These are phyloP conservation scores for Lactarius hengduanensis DNA, from an alignment of 768 basidiomycete genomes.

Conservation along the genomic window DNA sequence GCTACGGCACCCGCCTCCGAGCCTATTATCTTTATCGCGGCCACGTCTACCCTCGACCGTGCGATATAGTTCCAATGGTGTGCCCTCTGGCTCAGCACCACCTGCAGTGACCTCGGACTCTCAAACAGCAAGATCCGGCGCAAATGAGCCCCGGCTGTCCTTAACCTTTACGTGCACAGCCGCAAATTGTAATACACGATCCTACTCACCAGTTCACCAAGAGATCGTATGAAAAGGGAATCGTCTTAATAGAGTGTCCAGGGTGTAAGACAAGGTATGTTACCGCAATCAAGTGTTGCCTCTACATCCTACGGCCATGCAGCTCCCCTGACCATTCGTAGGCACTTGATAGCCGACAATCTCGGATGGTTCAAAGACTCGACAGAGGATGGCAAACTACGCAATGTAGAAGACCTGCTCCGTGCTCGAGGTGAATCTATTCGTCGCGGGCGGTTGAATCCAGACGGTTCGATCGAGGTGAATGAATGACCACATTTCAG, in stretches of 20 bases:
- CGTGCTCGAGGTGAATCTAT: slow-evolving; percentile 77
- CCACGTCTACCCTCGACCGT: slow-evolving; percentile 9
- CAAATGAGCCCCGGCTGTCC: slow-evolving; percentile 60
- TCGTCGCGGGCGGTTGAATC: slow-evolving; percentile 40
- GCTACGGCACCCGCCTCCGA: neutral
- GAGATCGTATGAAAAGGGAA: slow-evolving; percentile 80
- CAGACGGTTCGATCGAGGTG: slow-evolving; percentile 58
- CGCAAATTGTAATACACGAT: slow-evolving; percentile 67
- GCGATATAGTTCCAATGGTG: slow-evolving; percentile 14
- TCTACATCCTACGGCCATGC: neutral
- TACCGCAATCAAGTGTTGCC: slow-evolving; percentile 12
- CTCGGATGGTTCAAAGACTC: slow-evolving; percentile 89
- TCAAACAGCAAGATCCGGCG: slow-evolving; percentile 36
- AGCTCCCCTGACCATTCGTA: slow-evolving; percentile 32
- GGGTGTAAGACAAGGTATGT: slow-evolving; percentile 82
- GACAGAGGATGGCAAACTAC: slow-evolving; percentile 67
- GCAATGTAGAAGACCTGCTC: slow-evolving; percentile 82
- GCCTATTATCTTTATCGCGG: neutral
- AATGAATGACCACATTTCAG: slow-evolving; percentile 20
- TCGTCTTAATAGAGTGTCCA: slow-evolving; percentile 91
- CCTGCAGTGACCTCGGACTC: slow-evolving; percentile 1
- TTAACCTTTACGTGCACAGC: slow-evolving; percentile 89
- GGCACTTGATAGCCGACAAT: slow-evolving; percentile 87
- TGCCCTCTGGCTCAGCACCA: slow-evolving; percentile 16
- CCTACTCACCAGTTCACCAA: slow-evolving; percentile 88